These are phyloP conservation scores for Pyrenochaeta sp. DNA, from an alignment of 2,329 filamentous ascomycete species.

Conservation along the genomic window DNA sequence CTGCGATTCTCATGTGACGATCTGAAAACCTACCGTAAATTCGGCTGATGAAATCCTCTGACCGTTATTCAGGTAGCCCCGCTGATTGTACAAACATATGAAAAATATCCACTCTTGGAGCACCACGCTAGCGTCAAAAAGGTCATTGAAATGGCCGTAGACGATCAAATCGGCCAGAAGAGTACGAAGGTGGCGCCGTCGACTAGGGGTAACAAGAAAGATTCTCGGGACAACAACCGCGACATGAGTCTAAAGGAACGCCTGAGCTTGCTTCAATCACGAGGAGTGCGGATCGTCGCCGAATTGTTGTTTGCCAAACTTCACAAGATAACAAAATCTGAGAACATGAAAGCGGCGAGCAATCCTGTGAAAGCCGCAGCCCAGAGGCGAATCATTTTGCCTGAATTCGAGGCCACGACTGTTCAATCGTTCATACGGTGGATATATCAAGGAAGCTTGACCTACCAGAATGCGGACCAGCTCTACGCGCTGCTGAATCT, in stretches of 20 bases:
- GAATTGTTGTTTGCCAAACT: slow-evolving; percentile 7
- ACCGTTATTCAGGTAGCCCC: background rate
- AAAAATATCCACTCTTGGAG: slow-evolving; percentile 2
- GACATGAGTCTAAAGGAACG: slow-evolving; percentile 1
- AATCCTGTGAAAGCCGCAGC: slow-evolving; percentile 22
- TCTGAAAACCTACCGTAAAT: background rate
- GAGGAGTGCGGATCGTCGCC: slow-evolving; percentile 13
- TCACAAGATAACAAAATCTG: slow-evolving; percentile 9
- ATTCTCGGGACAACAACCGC: background rate
- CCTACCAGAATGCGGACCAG: slow-evolving; percentile 12
- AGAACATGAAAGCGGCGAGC: slow-evolving; percentile 7
- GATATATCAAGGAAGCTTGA: slow-evolving; percentile 17
- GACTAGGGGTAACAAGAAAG: background rate
- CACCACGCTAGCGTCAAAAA: background rate
- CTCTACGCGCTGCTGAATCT: slow-evolving; percentile 25
- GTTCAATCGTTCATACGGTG: slow-evolving; percentile 27
- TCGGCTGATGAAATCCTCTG: background rate
- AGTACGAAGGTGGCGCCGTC: background rate
- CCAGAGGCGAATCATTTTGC: slow-evolving; percentile 25
- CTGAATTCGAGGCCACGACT: slow-evolving; percentile 1
- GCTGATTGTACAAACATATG: background rate
- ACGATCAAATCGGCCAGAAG: slow-evolving; percentile 5
- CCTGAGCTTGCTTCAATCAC: slow-evolving; percentile 15
- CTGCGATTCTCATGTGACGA: background rate
- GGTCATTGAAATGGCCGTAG: slow-evolving; percentile 3